These are phyloP conservation scores for Termitomyces bulborhizus DNA, from an alignment of 768 basidiomycete genomes.

Conservation along the genomic window DNA sequence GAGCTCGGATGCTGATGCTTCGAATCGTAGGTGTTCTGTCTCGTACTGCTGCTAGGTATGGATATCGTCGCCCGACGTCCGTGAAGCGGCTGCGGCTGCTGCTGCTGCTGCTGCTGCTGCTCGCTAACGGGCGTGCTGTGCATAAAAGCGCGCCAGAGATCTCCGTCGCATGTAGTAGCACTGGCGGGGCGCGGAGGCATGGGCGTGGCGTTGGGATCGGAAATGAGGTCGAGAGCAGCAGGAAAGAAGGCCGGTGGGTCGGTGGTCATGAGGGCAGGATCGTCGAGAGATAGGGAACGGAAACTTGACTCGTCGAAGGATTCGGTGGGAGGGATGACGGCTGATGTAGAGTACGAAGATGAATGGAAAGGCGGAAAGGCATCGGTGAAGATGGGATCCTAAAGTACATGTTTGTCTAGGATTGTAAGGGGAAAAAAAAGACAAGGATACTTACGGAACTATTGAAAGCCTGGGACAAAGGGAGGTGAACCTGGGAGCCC, in stretches of 20 bases:
- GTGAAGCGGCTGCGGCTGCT: background rate
- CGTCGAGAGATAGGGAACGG: conserved; percentile 72
- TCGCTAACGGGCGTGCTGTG: background rate
- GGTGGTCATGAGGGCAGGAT: conserved; percentile 61
- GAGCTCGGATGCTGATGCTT: background rate
- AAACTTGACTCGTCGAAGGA: conserved; percentile 44
- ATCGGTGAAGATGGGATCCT: background rate
- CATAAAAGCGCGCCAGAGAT: conserved; percentile 6
- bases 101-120: background rate
- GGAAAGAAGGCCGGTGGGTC: background rate
- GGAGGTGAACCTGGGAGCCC: background rate
- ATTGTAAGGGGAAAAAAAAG: accelerated
- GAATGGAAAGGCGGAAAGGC: background rate
- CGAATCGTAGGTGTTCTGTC: too few relatives aligned
- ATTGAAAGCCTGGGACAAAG: background rate
- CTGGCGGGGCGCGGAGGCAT: conserved; percentile 18
- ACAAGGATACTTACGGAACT: background rate
- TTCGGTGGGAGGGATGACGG: background rate
- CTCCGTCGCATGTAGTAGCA: background rate
- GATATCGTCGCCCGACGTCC: background rate
- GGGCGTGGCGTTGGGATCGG: conserved; percentile 13
- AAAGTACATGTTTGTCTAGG: too few relatives aligned
- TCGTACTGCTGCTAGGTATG: too few relatives aligned
- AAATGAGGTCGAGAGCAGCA: conserved; percentile 14
- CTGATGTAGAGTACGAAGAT: background rate